Base-by-base conservation (phyloP, 495 filamentous ascomycete species). In the Podospora appendiculata region DNA sequence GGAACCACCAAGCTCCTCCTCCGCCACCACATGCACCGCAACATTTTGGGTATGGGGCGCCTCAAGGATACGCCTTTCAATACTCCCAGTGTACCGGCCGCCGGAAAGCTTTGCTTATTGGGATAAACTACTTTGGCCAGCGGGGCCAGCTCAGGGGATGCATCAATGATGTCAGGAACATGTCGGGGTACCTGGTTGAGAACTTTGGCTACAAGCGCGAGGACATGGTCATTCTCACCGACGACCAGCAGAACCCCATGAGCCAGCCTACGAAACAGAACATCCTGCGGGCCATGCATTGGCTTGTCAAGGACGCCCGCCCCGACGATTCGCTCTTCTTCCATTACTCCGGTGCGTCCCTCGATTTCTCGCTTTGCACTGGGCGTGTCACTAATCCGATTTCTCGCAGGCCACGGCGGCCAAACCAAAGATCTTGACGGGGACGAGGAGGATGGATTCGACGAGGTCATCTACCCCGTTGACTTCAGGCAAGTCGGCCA, bases 141-240 rank as follows among this genome's bases (percentile, higher is more conserved):
- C 82, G 86, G 49, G 92, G 91, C 50, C 89, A 97, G 74, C 74
- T 98, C 41, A 72, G 90, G 45, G 93, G 93, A 47, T 98, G 93
- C 66, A 97, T 97, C 75, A 97, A 97, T 66, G 93, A 98, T 66
- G 94, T 96, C 40, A 88, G 91, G 72, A 97, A 97, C 66, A 94
- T 98, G 93, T 94, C 89, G 19, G 75, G 78, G 48, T 98, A 95
- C 60, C 76, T 98, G 46, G 88, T 92, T 62, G 83, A 91, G 61
- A 84, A 88, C 58, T 98, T 94, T 63, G 86, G 88, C 34, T 98
- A 97, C 67, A 87, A 89, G 62, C 79, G 93, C 42, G 93, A 97
- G 64, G 92, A 97, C 67, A 98, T 98, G 93, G 93, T 98, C 13
- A 85, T 95, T 54, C 77, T 98, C 64, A 97, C 93, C 33, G 93